Evolutionary conservation across 352 stramenopile species (phyloP).

Genomic region (Pythium aristosporum): DNA sequence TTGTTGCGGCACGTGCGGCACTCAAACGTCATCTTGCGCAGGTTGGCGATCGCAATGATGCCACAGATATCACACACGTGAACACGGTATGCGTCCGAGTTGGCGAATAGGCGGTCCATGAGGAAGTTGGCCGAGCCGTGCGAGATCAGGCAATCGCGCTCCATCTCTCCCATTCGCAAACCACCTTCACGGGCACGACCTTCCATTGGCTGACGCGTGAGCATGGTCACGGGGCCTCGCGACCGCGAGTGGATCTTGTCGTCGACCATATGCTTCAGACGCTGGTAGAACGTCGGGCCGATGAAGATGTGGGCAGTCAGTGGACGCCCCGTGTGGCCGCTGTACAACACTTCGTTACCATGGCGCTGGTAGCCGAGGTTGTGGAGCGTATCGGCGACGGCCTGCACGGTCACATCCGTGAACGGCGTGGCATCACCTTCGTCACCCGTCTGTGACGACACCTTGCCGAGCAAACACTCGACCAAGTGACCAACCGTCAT

Average conservation of each 20-base stretch:
- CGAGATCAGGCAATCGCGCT: constrained; percentile 99
- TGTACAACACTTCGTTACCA: constrained; percentile 99
- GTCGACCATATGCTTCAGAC: constrained; percentile 99
- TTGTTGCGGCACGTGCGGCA: constrained; percentile 95
- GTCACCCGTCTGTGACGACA: constrained; percentile 95
- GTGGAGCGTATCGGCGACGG: constrained; percentile 94
- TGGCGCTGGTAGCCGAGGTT: constrained; percentile 98
- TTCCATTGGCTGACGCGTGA: constrained; percentile 99
- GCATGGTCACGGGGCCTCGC: constrained; percentile 94
- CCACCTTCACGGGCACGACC: constrained; percentile 97
- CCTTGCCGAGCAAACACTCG: constrained; percentile 99
- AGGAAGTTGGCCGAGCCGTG: constrained; percentile 99
- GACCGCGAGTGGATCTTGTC: constrained; percentile 99
- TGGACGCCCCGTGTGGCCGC: constrained; percentile 97
- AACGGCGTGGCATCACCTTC: constrained; percentile 99
- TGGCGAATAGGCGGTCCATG: constrained; percentile 98
- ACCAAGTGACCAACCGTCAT: constrained; percentile 99
- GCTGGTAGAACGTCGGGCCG: constrained; percentile 99
- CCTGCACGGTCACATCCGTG: constrained; percentile 97
- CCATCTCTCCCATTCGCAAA: constrained; percentile 99
- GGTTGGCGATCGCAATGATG: constrained; percentile 98
- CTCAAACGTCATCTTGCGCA: constrained; percentile 99
- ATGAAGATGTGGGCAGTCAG: constrained; percentile 98
- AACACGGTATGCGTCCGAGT: constrained; percentile 98
- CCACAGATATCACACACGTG: constrained; percentile 99